Base-by-base conservation (phyloP, 331 rosid genomes). In the Telfairia occidentalis region DNA sequence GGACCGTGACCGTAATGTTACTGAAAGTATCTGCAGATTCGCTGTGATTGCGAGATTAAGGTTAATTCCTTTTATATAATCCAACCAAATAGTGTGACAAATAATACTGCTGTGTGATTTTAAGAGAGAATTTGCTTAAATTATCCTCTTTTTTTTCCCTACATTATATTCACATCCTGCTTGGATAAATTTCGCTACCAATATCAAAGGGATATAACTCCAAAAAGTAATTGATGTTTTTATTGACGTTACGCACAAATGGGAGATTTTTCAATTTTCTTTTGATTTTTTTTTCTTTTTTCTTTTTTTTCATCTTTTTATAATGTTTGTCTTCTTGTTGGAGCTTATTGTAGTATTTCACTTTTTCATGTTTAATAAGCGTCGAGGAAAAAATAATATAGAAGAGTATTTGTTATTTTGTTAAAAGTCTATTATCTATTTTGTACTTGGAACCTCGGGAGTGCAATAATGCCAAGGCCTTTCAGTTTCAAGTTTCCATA, bases 1-100 rank as follows among this genome's bases (percentile, higher is more conserved):
- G 98, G 92, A 1, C 98, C 97, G 19, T 94, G 83, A 86, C 40
- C 12, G 5, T 23, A 21, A 40, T 13, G 2, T 6, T 26, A 2
- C 54, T 26, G 2, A 40, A 66, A 11, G 12, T 15, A 2, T 21
- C 34, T 35, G 48, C 49, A 19, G 13, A 38, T 37, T 23, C 5
- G 35, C 53, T 40, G 23, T 66, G 73, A 40, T 19, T 19, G 13
- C 24, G 1, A 42, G 23, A 69, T n/a, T n/a, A n/a, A 69, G 54
- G 37, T 40, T 37, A 64, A 40, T 69, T 45, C 16, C 75, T 46
- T 46, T 46, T 26, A 7, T 70, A 28, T 70, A 46, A 43, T 70
- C 58, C 75, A 45, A 70, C 28, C 40, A 24, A 65, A 43, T 13
- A 70, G 75, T 45, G 57, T 70, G 75, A 70, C 54, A 70, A 70